Evolutionary conservation across 768 basidiomycete genomes (phyloP), one percentile per base, ranked within the genome.

Genomic region (Daedaleopsis sinensis): DNA sequence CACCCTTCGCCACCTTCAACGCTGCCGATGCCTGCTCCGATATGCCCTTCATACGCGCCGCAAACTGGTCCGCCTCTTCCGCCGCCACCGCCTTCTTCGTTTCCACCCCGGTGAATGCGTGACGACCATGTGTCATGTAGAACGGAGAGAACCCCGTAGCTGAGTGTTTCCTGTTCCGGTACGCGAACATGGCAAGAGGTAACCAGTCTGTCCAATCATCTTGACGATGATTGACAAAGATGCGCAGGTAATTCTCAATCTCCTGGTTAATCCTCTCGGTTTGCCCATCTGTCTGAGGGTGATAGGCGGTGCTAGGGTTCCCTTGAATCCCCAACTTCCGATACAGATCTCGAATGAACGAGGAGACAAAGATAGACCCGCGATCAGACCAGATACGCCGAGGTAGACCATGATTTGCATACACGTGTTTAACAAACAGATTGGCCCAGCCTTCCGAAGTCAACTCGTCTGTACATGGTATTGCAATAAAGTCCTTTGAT

Each of bases 231-330:
- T 74, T 72, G 39, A 65, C 51, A 63, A 72, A 79, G 0, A 73
- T 50, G 0, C 75, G 66, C 0, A 82, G 73, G 59, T 77, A 79
- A 13, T 72, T 71, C 58, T 82, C 78, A 0, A 81, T 27, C 5
- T 73, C 67, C 57, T 79, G 78, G 58, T 82, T 80, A 11, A 74
- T 63, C 1, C 71, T 58, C 56, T 83, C n/a, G n/a, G n/a, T n/a
- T n/a, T n/a, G n/a, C n/a, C n/a, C n/a, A n/a, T n/a, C n/a, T n/a
- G n/a, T n/a, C 79, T 79, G 74, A 0, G 80, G 82, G 56, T 81
- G 81, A 52, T 75, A 82, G 0, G 79, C 80, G 0, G 80, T 82
- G 8, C 72, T 74, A 0, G 75, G 62, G 37, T 72, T 73, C 1
- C 54, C 52, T 15, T 75, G 52, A 44, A 82, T 78, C 0, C 74